These are phyloP conservation scores for Taxillus chinensis DNA, from an alignment of 164 flowering plant genomes.

Conservation along the genomic window DNA sequence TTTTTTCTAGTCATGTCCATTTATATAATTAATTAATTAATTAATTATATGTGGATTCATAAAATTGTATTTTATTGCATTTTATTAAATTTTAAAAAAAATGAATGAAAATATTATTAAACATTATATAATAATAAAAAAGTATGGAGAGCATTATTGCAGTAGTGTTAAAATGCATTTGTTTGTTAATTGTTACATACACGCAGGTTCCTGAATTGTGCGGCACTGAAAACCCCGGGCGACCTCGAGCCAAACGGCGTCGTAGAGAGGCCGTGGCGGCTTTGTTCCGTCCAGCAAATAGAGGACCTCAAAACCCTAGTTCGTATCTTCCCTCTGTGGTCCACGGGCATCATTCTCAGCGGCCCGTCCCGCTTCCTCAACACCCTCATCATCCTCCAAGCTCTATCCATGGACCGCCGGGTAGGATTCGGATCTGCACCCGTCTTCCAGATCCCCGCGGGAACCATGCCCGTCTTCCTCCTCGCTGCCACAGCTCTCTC, in stretches of 20 bases:
- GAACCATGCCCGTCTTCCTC: slow-evolving; percentile 31
- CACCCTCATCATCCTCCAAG: slow-evolving; percentile 49
- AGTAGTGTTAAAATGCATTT: neutral
- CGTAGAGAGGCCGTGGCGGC: slow-evolving; percentile 36
- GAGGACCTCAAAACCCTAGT: slow-evolving; percentile 56
- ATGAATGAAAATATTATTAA: too few species aligned
- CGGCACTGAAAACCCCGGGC: slow-evolving; percentile 35
- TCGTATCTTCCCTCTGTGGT: slow-evolving; percentile 53
- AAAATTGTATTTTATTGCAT: too few species aligned
- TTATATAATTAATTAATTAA: too few species aligned
- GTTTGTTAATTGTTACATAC: neutral
- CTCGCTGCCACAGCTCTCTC: slow-evolving; percentile 29
- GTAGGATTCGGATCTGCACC: slow-evolving; percentile 17
- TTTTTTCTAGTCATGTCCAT: too few species aligned
- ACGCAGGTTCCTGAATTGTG: slow-evolving; percentile 49
- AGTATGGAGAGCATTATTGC: too few species aligned
- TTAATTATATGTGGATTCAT: too few species aligned
- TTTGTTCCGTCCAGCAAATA: slow-evolving; percentile 51
- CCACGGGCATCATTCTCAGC: slow-evolving; percentile 29
- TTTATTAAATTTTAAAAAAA: too few species aligned
- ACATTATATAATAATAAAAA: too few species aligned
- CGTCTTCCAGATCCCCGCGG: slow-evolving; percentile 54
- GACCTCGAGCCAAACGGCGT: slow-evolving; percentile 23
- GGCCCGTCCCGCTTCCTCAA: slow-evolving; percentile 32
- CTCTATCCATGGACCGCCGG: slow-evolving; percentile 57